Evolutionary conservation across 2,329 filamentous ascomycete species (phyloP).

Genomic region (Venturia pyrina): DNA sequence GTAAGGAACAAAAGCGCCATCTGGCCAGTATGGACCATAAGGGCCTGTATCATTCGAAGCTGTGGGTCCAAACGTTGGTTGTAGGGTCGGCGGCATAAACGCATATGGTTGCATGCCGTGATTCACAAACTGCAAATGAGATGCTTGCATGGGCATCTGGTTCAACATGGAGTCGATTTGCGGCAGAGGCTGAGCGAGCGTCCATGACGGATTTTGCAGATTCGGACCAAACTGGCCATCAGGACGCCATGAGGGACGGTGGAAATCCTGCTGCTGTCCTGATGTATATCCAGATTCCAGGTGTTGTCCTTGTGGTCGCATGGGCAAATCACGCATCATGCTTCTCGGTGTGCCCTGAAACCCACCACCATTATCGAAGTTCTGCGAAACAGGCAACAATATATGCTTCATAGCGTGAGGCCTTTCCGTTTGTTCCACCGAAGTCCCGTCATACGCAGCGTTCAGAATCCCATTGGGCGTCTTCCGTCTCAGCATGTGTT

Average conservation of each 20-base stretch:
- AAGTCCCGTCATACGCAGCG: slow-evolving; percentile 81
- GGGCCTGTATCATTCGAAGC: slow-evolving; percentile 31
- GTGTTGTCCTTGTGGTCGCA: slow-evolving; percentile 20
- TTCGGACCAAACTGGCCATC: neutral
- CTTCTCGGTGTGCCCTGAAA: slow-evolving; percentile 17
- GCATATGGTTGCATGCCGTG: slow-evolving; percentile 24
- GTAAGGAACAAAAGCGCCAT: slow-evolving; percentile 31
- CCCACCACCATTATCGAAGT: slow-evolving; percentile 13
- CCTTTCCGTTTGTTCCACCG: slow-evolving; percentile 60
- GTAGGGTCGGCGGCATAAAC: slow-evolving; percentile 18
- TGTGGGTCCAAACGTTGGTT: slow-evolving; percentile 27
- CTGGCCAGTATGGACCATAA: slow-evolving; percentile 32
- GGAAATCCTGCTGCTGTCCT: slow-evolving; percentile 3
- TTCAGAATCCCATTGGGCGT: slow-evolving; percentile 90
- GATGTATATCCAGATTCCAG: neutral
- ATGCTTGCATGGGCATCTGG: slow-evolving; percentile 48
- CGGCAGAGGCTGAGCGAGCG: slow-evolving; percentile 34
- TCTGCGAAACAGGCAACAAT: slow-evolving; percentile 52
- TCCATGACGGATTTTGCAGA: slow-evolving; percentile 20
- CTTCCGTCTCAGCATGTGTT: slow-evolving; percentile 80
- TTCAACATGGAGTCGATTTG: slow-evolving; percentile 53
- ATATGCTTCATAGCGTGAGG: slow-evolving; percentile 77
- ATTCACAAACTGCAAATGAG: slow-evolving; percentile 41
- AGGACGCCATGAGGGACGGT: slow-evolving; percentile 18
- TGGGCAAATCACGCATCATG: slow-evolving; percentile 23